Base-by-base conservation (phyloP, 2,329 filamentous ascomycete genomes). In the Fusarium chuoi region DNA sequence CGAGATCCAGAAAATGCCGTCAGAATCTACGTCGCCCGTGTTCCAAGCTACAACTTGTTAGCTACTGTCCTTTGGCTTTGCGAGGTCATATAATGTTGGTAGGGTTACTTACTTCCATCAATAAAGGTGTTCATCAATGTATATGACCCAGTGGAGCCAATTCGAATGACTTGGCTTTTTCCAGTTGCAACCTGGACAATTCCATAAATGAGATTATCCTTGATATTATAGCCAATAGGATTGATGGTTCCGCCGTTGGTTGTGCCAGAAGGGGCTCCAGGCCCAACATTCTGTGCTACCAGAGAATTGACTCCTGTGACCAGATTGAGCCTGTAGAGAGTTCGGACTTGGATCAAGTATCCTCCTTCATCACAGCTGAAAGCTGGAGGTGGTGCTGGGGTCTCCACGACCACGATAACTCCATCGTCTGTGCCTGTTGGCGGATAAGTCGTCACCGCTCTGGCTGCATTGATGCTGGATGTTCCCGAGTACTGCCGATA, bases 351-450 rank as follows among this genome's bases (percentile, higher is more conserved):
- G 11, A 68, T 68, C 64, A 68, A n/a, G 36, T 68, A 68, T 14
- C 65, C 65, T 22, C 65, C 65, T 36, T 62, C 65, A 13, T 68
- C 65, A 45, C 65, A 68, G 4, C 36, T 62, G 26, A 68, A 68
- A 14, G 65, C 13, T 22, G 65, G 65, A 17, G 64, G 65, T 6
- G 65, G 26, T 7, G 26, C 38, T 10, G 65, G 65, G 1, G 65
- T 68, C 33, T 68, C 65, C 10, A 68, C 65, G 5, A 68, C 24
- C 2, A 68, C 38, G 7, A 68, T 15, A 3, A 33, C 62, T 24
- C 36, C 56, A 4, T 44, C 42, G 11, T 63, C 64, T 3, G 56
- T 56, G 10, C 64, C 65, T 1, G 64, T 62, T 2, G 65, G 65
- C 1, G 44, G 38, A 18, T 55, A 26, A 1, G 65, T 68, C 1